phyloP scores from a whole-genome alignment of 2,329 filamentous ascomycete species.

The Hirsutella rhossiliensis region DNA sequence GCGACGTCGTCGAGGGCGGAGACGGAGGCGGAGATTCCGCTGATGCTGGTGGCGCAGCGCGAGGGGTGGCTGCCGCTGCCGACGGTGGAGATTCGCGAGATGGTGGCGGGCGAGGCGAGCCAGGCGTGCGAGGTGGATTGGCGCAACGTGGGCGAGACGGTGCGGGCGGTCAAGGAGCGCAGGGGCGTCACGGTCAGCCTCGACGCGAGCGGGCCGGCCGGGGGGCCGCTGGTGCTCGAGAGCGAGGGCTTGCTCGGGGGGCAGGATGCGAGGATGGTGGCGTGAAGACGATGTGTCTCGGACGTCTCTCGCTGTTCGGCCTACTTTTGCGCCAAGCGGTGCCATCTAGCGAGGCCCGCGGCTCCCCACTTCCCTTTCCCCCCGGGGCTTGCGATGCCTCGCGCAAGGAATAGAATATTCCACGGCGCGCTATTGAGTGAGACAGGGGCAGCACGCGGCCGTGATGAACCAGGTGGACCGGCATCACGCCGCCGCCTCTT shows the following conservation, averaged over 20 bases:
- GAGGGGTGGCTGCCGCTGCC: slow-evolving; percentile 71
- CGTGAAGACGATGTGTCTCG: slow-evolving; percentile 7
- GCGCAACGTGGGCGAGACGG: slow-evolving; percentile 62
- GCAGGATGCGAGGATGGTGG: slow-evolving; percentile 22
- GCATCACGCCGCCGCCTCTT: too few relatives aligned
- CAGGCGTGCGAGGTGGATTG: slow-evolving; percentile 65
- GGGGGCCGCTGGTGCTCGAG: slow-evolving; percentile 55
- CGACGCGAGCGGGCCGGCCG: slow-evolving; percentile 52
- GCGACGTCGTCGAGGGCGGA: slow-evolving; percentile 33
- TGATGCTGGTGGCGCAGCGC: slow-evolving; percentile 70
- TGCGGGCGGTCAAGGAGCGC: slow-evolving; percentile 62
- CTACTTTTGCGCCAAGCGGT: too few relatives aligned
- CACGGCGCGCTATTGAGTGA: too few relatives aligned
- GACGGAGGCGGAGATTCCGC: slow-evolving; percentile 45
- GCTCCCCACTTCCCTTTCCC: too few relatives aligned
- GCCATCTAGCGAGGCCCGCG: too few relatives aligned
- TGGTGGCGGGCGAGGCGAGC: slow-evolving; percentile 20
- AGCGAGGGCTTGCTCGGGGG: slow-evolving; percentile 30
- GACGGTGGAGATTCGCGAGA: slow-evolving; percentile 62
- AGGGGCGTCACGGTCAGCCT: slow-evolving; percentile 61
- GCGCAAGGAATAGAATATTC: too few relatives aligned
- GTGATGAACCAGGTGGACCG: too few relatives aligned
- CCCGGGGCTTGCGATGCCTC: too few relatives aligned
- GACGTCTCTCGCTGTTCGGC: neutral
- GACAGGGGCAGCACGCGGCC: too few relatives aligned